These are phyloP conservation scores for Pseudoturritis turrita DNA, from an alignment of 345 rosid genomes.

Conservation along the genomic window DNA sequence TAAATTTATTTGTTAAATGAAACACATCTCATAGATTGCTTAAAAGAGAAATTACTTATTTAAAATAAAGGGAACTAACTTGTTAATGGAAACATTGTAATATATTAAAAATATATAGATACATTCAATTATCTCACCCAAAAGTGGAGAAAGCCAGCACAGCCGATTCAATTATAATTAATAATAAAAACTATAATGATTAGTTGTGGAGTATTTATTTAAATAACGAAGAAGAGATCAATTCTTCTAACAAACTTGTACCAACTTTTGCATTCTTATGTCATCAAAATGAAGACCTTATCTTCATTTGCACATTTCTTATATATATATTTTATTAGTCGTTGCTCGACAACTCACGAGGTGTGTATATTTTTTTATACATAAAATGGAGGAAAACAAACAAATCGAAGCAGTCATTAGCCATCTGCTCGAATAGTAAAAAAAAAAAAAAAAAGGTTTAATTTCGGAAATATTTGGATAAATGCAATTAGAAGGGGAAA, in stretches of 20 bases:
- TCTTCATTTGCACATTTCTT: background rate
- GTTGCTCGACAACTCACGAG: slow-evolving; percentile 19
- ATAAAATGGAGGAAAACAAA: background rate
- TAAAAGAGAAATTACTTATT: background rate
- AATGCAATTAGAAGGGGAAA: background rate
- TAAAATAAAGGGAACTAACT: background rate
- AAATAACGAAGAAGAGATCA: slow-evolving; percentile 12
- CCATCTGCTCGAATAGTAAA: background rate
- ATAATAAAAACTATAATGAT: slow-evolving; percentile 8
- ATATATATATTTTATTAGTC: background rate
- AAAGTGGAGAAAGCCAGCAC: slow-evolving; percentile 25
- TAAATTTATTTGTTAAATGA: background rate
- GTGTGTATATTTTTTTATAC: background rate
- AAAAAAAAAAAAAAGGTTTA: background rate
- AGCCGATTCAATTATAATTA: background rate
- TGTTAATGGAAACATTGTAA: background rate
- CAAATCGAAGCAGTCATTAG: background rate
- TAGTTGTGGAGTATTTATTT: slow-evolving; percentile 7
- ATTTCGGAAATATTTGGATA: background rate
- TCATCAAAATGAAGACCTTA: slow-evolving; percentile 24
- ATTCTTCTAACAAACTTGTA: slow-evolving; percentile 19
- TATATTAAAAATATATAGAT: background rate
- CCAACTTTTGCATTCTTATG: slow-evolving; percentile 19
- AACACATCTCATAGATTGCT: background rate
- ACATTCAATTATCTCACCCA: background rate